Conservation (phyloP, 2,329 filamentous ascomycete genomes). For the Ascochyta lentis region DNA sequence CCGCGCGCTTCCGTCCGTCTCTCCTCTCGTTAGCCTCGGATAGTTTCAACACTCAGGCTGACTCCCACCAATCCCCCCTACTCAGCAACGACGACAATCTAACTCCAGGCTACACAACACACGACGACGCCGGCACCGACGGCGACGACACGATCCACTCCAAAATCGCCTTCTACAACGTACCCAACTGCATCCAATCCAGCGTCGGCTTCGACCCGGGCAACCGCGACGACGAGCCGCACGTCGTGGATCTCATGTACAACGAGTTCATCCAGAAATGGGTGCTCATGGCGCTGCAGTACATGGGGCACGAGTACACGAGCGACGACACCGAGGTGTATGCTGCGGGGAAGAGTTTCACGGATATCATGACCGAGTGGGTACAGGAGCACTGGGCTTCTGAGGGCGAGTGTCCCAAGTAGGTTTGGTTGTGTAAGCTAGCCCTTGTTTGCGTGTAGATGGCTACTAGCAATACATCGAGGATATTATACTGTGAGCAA, state of each 20-base stretch:
- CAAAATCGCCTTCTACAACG: slow-evolving; percentile 73
- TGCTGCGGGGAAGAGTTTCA: slow-evolving; percentile 62
- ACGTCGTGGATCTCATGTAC: slow-evolving; percentile 85
- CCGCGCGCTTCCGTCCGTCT: slow-evolving; percentile 26
- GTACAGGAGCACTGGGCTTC: slow-evolving; percentile 61
- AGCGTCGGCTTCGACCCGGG: slow-evolving; percentile 65
- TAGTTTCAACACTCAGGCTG: neutral
- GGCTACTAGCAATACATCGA: neutral
- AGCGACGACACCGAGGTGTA: slow-evolving; percentile 60
- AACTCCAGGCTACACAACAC: slow-evolving; percentile 86
- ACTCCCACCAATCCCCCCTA: slow-evolving; percentile 18
- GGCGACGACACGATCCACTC: slow-evolving; percentile 91
- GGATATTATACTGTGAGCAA: neutral
- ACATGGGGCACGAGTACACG: slow-evolving; percentile 59
- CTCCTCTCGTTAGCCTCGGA: neutral
- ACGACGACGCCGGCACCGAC: slow-evolving; percentile 80
- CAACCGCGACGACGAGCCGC: slow-evolving; percentile 57
- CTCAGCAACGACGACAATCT: slow-evolving; percentile 41
- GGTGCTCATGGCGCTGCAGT: slow-evolving; percentile 76
- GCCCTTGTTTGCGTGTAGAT: neutral
- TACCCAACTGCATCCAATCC: slow-evolving; percentile 85
- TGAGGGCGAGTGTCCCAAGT: slow-evolving; percentile 30
- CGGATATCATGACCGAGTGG: slow-evolving; percentile 66
- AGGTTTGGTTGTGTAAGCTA: neutral
- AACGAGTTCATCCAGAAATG: slow-evolving; percentile 89